These are phyloP conservation scores for Thermothielavioides terrestris DNA, from an alignment of 495 filamentous ascomycete species.

Conservation along the genomic window DNA sequence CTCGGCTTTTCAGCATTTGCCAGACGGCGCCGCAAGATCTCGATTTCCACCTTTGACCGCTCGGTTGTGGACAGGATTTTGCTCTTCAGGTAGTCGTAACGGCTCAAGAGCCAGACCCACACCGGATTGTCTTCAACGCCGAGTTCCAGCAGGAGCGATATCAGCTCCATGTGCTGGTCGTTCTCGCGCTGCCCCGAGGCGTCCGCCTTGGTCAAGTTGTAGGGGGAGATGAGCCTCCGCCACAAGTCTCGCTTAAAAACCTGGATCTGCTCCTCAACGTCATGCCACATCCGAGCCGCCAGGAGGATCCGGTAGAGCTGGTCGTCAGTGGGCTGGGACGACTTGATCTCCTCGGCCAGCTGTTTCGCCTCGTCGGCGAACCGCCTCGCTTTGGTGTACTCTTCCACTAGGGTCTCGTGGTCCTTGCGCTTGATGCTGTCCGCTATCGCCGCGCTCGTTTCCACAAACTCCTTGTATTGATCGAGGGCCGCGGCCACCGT, in stretches of 20 bases:
- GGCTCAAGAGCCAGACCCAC: conserved; percentile 85
- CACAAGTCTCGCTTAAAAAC: conserved; percentile 83
- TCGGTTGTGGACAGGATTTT: conserved; percentile 74
- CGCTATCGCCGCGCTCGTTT: conserved; percentile 64
- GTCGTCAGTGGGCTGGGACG: conserved; percentile 48
- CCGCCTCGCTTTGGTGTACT: conserved; percentile 68
- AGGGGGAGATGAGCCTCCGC: conserved; percentile 59
- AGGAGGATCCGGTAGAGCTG: conserved; percentile 78
- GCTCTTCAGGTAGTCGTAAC: conserved; percentile 77
- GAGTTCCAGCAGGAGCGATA: conserved; percentile 76
- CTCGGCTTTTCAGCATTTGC: conserved; percentile 61
- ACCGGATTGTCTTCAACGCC: conserved; percentile 94
- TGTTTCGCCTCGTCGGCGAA: conserved; percentile 65
- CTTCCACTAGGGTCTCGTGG: conserved; percentile 76
- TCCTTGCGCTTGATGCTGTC: conserved; percentile 85
- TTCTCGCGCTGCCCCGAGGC: conserved; percentile 39
- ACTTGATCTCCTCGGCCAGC: conserved; percentile 48
- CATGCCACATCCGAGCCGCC: conserved; percentile 88
- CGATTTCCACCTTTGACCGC: conserved; percentile 78
- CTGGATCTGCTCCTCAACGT: conserved; percentile 76
- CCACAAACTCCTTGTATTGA: conserved; percentile 67
- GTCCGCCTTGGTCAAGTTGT: conserved; percentile 38
- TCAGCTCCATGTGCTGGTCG: conserved; percentile 84
- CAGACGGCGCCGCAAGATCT: conserved; percentile 75
- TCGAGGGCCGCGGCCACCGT: conserved; percentile 64